phyloP scores from a whole-genome alignment of 2,329 filamentous ascomycete genomes.

The Cordyceps javanica region DNA sequence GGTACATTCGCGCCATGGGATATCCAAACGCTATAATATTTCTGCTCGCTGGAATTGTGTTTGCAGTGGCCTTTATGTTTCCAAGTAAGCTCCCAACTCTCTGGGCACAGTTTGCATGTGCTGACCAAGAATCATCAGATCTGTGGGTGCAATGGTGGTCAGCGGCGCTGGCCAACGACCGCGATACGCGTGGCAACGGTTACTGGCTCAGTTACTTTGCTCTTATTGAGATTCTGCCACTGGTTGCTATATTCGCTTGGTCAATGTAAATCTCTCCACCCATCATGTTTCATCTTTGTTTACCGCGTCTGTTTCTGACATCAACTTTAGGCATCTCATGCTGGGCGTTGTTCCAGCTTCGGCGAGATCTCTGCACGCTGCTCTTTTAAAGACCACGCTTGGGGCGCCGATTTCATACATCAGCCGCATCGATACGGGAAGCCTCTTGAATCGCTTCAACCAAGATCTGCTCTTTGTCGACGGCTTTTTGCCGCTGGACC shows the following conservation, averaged over 20 bases:
- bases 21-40: background rate
- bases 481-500: background rate
- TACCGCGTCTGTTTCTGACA: background rate
- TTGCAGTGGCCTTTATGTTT: background rate
- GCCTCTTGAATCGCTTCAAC: slow-evolving; percentile 2
- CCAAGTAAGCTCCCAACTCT: background rate
- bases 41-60: background rate
- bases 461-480: slow-evolving; percentile 4
- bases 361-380: background rate
- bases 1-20: background rate
- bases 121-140: background rate
- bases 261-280: background rate
- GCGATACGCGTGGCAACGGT: background rate
- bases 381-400: background rate
- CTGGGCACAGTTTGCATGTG: background rate
- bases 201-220: slow-evolving; percentile 1
- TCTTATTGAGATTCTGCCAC: background rate
- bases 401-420: slow-evolving; percentile 4
- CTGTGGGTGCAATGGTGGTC: slow-evolving; percentile 8
- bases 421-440: background rate
- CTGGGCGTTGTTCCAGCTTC: background rate
- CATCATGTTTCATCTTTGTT: background rate
- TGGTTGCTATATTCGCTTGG: background rate
- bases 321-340: background rate
- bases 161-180: background rate